phyloP scores from a whole-genome alignment of 495 filamentous ascomycete species.

The Xylaria castorea region DNA sequence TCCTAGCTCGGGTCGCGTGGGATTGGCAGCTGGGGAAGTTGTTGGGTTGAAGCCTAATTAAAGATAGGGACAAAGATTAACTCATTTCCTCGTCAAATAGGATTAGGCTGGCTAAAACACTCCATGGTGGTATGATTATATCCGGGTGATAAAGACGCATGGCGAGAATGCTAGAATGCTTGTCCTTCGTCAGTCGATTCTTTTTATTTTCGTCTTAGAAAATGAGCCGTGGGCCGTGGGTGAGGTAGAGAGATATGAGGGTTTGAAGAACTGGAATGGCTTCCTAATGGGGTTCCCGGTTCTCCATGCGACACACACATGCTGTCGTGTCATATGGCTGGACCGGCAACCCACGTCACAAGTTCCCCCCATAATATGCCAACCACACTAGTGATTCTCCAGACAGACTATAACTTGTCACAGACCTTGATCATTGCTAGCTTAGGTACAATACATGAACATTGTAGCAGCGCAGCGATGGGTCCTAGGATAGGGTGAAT shows the following conservation, averaged over 20 bases:
- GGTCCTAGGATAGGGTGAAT: not conserved
- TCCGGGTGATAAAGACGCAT: not conserved
- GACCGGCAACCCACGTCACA: slow-evolving; percentile 14
- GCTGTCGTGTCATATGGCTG: slow-evolving; percentile 17
- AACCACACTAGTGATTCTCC: not conserved
- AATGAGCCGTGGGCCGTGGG: not conserved
- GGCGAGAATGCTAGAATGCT: slow-evolving; percentile 8
- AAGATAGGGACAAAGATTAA: not conserved
- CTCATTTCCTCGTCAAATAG: slow-evolving; percentile 9
- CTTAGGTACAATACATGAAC: not conserved
- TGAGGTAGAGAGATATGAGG: not conserved
- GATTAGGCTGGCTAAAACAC: not conserved
- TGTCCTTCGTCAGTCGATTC: not conserved
- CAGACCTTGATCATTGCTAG: slow-evolving; percentile 15
- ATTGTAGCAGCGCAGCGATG: not conserved
- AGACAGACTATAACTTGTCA: not conserved
- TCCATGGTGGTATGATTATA: slow-evolving; percentile 2
- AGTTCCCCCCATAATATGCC: slow-evolving; percentile 19
- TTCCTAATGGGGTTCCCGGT: not conserved
- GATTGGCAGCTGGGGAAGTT: slow-evolving; percentile 1
- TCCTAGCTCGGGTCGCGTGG: slow-evolving; percentile 13
- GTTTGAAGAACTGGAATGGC: not conserved
- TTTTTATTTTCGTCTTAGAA: not conserved
- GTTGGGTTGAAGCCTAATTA: slow-evolving; percentile 10
- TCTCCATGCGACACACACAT: slow-evolving; percentile 18